Percentiles rank a stretch among this genome's conserved stretches.
Conservation (phyloP, 208 protist species). For the Leishmania braziliensis region DNA sequence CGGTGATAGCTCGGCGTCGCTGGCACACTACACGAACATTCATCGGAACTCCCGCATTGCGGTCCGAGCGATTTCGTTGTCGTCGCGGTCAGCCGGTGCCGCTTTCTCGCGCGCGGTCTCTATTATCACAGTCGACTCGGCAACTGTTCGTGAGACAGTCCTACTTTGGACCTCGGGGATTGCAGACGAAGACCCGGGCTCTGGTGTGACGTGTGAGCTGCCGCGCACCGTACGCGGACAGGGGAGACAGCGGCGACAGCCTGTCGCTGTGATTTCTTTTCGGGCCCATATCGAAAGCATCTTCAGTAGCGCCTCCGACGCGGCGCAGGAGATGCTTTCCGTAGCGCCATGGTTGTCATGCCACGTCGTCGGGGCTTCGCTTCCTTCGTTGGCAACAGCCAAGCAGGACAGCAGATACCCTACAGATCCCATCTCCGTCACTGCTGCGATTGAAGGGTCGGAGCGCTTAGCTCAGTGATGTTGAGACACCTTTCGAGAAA, state of each 20-base stretch:
- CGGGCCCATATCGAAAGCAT: background rate
- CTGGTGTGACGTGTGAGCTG: background rate
- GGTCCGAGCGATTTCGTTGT: background rate
- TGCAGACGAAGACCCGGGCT: background rate
- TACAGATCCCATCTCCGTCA: background rate
- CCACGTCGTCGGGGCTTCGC: background rate
- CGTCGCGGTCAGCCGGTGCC: too few species aligned
- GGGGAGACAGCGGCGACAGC: background rate
- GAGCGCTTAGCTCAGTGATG: constrained; percentile 19
- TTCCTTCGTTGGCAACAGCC: background rate
- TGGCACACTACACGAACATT: constrained; percentile 4
- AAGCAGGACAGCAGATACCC: background rate
- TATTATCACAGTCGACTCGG: background rate
- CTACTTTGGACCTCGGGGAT: background rate
- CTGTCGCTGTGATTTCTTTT: background rate
- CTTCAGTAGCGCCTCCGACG: background rate
- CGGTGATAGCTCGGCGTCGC: background rate
- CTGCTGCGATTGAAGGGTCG: background rate
- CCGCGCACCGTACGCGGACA: background rate
- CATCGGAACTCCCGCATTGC: constrained; percentile 4
- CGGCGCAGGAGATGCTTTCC: background rate
- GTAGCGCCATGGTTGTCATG: background rate
- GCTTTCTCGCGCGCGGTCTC: background rate
- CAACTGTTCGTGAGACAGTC: background rate
- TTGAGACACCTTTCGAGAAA: background rate